Evolutionary conservation across 306 rosid species (phyloP).

Genomic region (Senna tora): DNA sequence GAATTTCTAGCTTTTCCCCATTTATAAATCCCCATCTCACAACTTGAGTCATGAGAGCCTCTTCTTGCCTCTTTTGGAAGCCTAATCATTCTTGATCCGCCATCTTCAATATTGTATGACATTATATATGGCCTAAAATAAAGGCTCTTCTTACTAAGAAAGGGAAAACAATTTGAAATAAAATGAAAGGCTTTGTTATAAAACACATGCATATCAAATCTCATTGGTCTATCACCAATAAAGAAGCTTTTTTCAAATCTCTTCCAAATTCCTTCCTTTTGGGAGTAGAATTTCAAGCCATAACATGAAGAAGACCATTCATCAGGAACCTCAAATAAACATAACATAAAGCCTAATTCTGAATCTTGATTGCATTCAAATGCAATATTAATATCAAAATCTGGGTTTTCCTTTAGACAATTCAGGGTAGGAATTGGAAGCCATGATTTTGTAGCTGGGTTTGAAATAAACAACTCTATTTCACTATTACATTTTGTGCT

Average conservation of each 20-base stretch:
- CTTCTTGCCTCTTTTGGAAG: slow-evolving; percentile 4
- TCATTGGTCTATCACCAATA: background rate
- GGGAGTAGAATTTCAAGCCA: background rate
- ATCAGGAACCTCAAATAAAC: background rate
- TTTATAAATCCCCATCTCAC: slow-evolving; percentile 18
- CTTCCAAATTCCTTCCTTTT: slow-evolving; percentile 5
- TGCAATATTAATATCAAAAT: background rate
- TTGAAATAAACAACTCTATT: background rate
- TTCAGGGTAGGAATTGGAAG: background rate
- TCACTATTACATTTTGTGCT: too few relatives aligned
- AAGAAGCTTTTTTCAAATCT: background rate
- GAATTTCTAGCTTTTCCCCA: background rate
- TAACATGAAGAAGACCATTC: background rate
- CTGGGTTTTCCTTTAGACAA: background rate
- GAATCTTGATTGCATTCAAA: background rate
- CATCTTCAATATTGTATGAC: slow-evolving; percentile 1
- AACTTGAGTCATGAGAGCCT: background rate
- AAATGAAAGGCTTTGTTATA: slow-evolving; percentile 1
- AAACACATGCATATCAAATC: slow-evolving; percentile 27
- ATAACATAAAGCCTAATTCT: background rate
- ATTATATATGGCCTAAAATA: slow-evolving; percentile 26
- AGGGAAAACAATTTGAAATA: background rate
- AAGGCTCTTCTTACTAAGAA: background rate
- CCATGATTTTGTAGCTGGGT: slow-evolving; percentile 16
- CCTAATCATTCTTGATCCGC: slow-evolving; percentile 14